phyloP scores from a whole-genome alignment of 371 early-diverging fungal genomes.

The Lichtheimia ramosa region DNA sequence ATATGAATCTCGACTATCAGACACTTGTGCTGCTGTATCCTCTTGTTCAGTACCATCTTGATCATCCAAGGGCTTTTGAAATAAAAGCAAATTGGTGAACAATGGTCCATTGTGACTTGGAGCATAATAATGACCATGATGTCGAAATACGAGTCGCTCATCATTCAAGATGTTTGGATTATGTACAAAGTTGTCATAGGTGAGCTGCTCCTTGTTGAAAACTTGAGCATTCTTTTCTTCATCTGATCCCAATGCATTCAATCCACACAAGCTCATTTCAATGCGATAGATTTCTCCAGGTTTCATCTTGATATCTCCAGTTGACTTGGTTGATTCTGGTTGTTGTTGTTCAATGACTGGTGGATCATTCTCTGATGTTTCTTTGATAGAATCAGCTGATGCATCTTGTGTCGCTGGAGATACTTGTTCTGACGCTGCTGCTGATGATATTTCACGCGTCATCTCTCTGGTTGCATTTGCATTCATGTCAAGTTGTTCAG shows the following conservation, averaged over 20 bases:
- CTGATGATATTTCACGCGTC: not conserved
- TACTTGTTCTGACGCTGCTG: not conserved
- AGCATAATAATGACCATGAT: conserved; percentile 57
- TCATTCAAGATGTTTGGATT: conserved; percentile 70
- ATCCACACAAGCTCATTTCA: conserved; percentile 61
- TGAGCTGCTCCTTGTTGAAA: conserved; percentile 62
- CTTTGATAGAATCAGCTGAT: not conserved
- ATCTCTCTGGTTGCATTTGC: not conserved
- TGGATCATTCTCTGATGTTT: not conserved
- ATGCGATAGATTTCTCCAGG: conserved; percentile 43
- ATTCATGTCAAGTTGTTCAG: conserved; percentile 1
- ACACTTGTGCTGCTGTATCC: conserved; percentile 15
- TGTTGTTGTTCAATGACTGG: not conserved
- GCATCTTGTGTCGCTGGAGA: not conserved
- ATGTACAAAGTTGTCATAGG: conserved; percentile 64
- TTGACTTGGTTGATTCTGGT: not conserved
- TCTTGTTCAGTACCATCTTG: not conserved
- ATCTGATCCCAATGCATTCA: conserved; percentile 38
- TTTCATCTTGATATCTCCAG: conserved; percentile 6
- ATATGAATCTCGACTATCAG: conserved; percentile 45
- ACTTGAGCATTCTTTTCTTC: conserved; percentile 53
- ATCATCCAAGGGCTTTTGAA: conserved; percentile 31
- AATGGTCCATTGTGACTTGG: conserved; percentile 49
- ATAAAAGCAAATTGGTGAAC: conserved; percentile 55
- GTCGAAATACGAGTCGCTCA: conserved; percentile 66